Conservation (phyloP, 306 rosid species). For the Cicer pinnatifidum region DNA sequence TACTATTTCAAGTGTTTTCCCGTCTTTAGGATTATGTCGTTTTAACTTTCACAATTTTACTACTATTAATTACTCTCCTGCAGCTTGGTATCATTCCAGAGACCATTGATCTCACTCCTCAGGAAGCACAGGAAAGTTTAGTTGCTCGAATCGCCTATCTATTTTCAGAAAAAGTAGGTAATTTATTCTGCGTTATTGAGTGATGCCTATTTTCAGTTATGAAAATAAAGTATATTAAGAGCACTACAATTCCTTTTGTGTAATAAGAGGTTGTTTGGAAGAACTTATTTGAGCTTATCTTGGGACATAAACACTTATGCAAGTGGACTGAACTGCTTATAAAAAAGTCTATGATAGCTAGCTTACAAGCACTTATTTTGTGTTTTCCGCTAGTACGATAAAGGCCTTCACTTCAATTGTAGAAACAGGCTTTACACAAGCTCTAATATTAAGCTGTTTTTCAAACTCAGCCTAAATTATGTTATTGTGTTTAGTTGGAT, state of each 20-base stretch:
- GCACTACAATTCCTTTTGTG: not conserved
- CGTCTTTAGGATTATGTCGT: constrained; percentile 9
- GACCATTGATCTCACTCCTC: constrained; percentile 52
- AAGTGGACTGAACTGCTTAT: not conserved
- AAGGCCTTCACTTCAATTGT: not conserved
- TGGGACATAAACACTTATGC: not conserved
- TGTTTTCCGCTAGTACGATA: not conserved
- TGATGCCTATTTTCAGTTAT: constrained; percentile 33
- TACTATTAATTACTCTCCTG: constrained; percentile 42
- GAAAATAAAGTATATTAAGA: constrained; percentile 8
- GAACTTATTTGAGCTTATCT: not conserved
- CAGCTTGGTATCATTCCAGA: constrained; percentile 71
- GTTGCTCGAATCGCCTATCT: constrained; percentile 56
- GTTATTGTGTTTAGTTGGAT: constrained; percentile 25
- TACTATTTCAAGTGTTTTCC: constrained; percentile 32
- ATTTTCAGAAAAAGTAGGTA: constrained; percentile 81
- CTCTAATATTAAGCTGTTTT: not conserved
- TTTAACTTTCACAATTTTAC: constrained; percentile 31
- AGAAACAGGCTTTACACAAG: not conserved
- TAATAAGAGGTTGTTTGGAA: constrained; percentile 4
- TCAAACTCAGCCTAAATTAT: not conserved
- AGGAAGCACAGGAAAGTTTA: constrained; percentile 66
- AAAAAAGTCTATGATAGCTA: not conserved
- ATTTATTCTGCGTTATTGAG: constrained; percentile 24
- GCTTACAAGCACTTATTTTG: not conserved